These are phyloP conservation scores for Candida tallmaniae DNA, from an alignment of 805 yeast species.

Conservation along the genomic window DNA sequence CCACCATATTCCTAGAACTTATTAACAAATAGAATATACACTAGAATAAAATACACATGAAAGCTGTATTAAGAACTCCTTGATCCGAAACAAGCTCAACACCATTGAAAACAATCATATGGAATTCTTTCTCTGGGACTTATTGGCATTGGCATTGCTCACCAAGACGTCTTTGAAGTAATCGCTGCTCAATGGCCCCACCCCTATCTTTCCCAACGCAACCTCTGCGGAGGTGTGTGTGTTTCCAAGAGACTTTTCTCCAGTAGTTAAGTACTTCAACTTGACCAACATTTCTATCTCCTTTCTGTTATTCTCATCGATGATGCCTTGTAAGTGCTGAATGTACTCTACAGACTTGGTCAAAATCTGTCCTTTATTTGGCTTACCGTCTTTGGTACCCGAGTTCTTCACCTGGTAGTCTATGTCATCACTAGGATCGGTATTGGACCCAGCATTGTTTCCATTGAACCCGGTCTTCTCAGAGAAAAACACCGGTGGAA, in stretches of 20 bases:
- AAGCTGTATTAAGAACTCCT: too few species aligned
- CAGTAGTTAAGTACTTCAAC: conserved; percentile 50
- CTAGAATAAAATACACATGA: too few species aligned
- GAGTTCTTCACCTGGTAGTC: conserved; percentile 28
- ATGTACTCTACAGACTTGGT: conserved; percentile 74
- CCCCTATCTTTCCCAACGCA: conserved; percentile 74
- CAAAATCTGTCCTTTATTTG: conserved; percentile 78
- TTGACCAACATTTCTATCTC: conserved; percentile 70
- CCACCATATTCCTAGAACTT: too few species aligned
- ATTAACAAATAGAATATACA: not conserved
- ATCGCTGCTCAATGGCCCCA: conserved; percentile 65
- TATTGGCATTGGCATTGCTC: conserved; percentile 19
- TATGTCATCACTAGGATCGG: conserved; percentile 14
- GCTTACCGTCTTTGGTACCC: conserved; percentile 81
- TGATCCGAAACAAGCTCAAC: too few species aligned
- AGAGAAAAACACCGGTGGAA: conserved; percentile 32
- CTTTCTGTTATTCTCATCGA: conserved; percentile 72
- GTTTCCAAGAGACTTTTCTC: conserved; percentile 39
- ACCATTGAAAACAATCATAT: too few species aligned
- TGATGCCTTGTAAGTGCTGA: conserved; percentile 59
- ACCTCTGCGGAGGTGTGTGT: conserved; percentile 71
- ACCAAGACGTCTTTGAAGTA: conserved; percentile 23
- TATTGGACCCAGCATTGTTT: too few species aligned
- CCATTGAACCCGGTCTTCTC: conserved; percentile 17
- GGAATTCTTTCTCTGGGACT: conserved; percentile 12